These are phyloP conservation scores for Yamadazyma spencermartinsiae DNA, from an alignment of 1,139 yeast genomes.

Conservation along the genomic window DNA sequence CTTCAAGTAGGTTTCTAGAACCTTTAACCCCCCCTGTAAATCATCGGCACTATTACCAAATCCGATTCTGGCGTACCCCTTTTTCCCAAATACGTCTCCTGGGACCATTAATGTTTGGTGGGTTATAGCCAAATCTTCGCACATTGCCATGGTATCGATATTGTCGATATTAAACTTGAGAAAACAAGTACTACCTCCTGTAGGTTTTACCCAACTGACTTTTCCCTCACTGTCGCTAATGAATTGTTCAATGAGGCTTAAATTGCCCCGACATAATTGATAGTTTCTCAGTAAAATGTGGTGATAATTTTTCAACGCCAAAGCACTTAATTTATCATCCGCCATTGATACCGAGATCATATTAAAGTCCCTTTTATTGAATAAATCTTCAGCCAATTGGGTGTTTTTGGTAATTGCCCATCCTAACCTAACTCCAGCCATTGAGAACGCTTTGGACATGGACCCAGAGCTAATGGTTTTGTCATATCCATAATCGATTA, in stretches of 20 bases:
- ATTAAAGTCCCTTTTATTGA: conserved; percentile 50
- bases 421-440: conserved; percentile 57
- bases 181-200: conserved; percentile 53
- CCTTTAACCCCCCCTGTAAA: conserved; percentile 23
- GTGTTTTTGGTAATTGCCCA: conserved; percentile 48
- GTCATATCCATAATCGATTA: conserved; percentile 42
- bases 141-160: conserved; percentile 33
- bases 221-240: conserved; percentile 30
- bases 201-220: conserved; percentile 44
- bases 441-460: conserved; percentile 54
- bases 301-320: conserved; percentile 38
- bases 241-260: conserved; percentile 35
- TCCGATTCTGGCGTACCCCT: conserved; percentile 50
- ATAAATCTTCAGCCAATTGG: conserved; percentile 30
- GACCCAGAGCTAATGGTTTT: conserved; percentile 52
- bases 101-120: conserved; percentile 46
- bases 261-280: conserved; percentile 36
- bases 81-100: conserved; percentile 47
- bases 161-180: conserved; percentile 29
- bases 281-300: conserved; percentile 39
- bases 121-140: conserved; percentile 35
- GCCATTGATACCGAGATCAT: conserved; percentile 51
- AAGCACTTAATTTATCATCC: conserved; percentile 50
- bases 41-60: conserved; percentile 47
- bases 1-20: conserved; percentile 7